Base-by-base conservation (phyloP, 345 rosid genomes). In the Alliaria petiolata region DNA sequence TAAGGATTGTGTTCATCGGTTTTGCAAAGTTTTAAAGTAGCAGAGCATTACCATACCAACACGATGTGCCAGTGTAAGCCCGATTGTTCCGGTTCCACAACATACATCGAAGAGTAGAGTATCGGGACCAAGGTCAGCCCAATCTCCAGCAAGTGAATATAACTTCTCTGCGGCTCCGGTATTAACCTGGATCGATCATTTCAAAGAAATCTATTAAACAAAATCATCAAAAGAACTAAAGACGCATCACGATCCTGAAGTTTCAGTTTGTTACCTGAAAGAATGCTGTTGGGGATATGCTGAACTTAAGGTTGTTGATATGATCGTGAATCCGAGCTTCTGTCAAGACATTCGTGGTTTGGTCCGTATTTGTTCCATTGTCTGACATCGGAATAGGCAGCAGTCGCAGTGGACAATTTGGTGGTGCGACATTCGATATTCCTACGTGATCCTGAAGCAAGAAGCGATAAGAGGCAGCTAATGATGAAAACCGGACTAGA, bases 21-120 rank as follows among this genome's bases (percentile, higher is more conserved):
- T 25, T 6, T 46, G 16, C 58, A 75, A 75, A 34, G n/a, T n/a
- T 66, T 28, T 45, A 3, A 53, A 33, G 80, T 26, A 62, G 76
- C 45, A 42, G 76, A 43, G 22, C 71, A 69, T 81, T 88, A 91
- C 99, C 99, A 88, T 86, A 51, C 99, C 97, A 72, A 95, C 99
- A 69, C 83, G 92, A 80, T 85, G 89, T 1, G 98, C 99, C 42
- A 89, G 72, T 1, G 98, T 95, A 45, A 95, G 93, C 43, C 98
- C 98, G 25, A 95, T 95, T 20, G 96, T 91, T 68, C 99, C 96
- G 33, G 99, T 95, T 57, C 99, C 98, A 76, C 99, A 95, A 77
- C 99, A 95, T 67, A 95, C 74, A 74, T 95, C 98, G 67, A 95
- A 95, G 5, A 95, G 82, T 74, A 95, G 75, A 34, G 96, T 95